Evolutionary conservation across 1,284 basidiomycete species (phyloP), one percentile per base, ranked within the genome.

Genomic region (Phlebopus sp.): DNA sequence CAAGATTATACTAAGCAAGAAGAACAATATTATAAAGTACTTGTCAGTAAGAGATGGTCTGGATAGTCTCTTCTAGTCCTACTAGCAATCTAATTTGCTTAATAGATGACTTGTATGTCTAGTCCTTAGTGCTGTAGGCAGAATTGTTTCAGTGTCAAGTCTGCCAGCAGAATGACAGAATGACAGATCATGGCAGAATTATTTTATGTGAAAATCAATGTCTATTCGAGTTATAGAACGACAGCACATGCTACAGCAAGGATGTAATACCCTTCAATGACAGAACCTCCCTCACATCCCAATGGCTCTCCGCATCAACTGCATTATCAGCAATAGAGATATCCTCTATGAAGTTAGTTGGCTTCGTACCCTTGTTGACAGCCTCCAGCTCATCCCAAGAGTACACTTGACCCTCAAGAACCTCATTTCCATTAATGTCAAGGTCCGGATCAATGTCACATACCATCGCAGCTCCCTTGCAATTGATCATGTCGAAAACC

Each of bases 331-430:
- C 23, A 49, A 11, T 29, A 6, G 29, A 31, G 17, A 53, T 43
- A 19, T 49, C 47, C 51, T 52, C 44, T 1, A 37, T 35, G 27
- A 53, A 53, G 14, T 47, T 34, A 1, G 6, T 49, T 15, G 37
- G 48, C 21, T 14, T 7, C 6, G 18, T 18, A 15, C 47, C 47
- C 32, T 47, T 49, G 14, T 46, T 30, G 7, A 46, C 21, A 7
- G 11, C 13, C 19, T 52, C 51, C 4, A 52, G 29, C 44, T 52
- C 47, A 5, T 46, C 31, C 27, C 32, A 53, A 21, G 21, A 32
- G 27, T 49, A 52, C 3, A 52, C 37, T 7, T 52, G 30, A 15
- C 51, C 47, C 34, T 46, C 44, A 19, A 53, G 15, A 8, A 53
- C 46, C 19, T 44, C 42, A 4, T 39, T 36, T 18, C 40, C 41